Conservation (phyloP, 176 grass and related monocot species). For the Tillandsia leiboldiana region DNA sequence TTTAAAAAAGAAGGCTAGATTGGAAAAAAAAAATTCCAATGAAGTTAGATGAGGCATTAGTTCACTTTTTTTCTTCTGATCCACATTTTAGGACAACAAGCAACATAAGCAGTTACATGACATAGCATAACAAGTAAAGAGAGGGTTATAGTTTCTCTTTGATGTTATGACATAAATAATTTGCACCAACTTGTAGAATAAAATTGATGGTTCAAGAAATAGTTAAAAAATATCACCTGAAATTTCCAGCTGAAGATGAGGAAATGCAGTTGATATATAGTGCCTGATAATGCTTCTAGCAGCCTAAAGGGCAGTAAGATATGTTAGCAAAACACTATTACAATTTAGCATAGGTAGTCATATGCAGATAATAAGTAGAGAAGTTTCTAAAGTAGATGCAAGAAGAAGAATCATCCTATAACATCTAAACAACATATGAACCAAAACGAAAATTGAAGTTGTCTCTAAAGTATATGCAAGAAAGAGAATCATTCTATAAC, state of each 20-base stretch:
- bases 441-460: no score
- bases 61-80: no score
- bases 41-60: no score
- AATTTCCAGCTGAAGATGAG: constrained; percentile 86
- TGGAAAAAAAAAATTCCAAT: no score
- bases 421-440: no score
- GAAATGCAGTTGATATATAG: constrained; percentile 60
- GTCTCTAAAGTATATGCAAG: no score
- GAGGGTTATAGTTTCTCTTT: neutral
- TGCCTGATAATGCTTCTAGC: constrained; percentile 69
- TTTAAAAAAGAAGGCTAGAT: no score
- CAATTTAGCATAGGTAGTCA: neutral
- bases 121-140: neutral
- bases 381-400: neutral
- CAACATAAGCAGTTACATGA: neutral
- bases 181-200: neutral
- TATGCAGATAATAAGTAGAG: neutral
- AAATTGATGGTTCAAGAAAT: neutral
- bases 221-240: constrained; percentile 47
- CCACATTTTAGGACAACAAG: neutral
- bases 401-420: neutral
- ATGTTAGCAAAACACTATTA: constrained; percentile 18
- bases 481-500: no score
- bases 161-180: neutral
- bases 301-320: constrained; percentile 49